Evolutionary conservation across 352 stramenopile species (phyloP).

Genomic region (Aphanomyces cochlioides): DNA sequence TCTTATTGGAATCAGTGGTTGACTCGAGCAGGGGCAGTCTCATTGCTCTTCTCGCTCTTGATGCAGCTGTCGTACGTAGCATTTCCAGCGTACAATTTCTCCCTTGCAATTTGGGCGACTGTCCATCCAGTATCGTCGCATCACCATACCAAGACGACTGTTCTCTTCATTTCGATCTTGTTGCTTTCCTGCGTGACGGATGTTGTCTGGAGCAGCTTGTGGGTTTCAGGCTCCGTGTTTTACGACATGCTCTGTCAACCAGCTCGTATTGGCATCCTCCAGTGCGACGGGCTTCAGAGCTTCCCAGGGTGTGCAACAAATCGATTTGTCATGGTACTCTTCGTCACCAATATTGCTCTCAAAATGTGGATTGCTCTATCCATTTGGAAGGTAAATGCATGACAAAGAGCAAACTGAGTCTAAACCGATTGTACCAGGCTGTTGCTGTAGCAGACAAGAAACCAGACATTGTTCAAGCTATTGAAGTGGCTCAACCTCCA

Average conservation of each 20-base stretch:
- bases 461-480: neutral
- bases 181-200: conserved; percentile 59
- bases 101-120: conserved; percentile 63
- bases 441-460: neutral
- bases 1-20: conserved; percentile 23
- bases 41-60: conserved; percentile 36
- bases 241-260: conserved; percentile 65
- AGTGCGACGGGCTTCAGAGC: conserved; percentile 29
- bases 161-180: conserved; percentile 53
- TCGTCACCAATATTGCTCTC: conserved; percentile 54
- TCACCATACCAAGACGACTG: conserved; percentile 41
- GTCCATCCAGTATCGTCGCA: conserved; percentile 47
- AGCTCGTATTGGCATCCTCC: conserved; percentile 24
- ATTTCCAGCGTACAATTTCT: conserved; percentile 78
- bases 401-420: too few species aligned
- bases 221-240: conserved; percentile 67
- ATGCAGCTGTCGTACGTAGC: conserved; percentile 82
- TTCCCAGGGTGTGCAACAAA: conserved; percentile 70
- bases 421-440: neutral
- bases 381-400: conserved; percentile 36
- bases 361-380: conserved; percentile 45
- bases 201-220: conserved; percentile 71
- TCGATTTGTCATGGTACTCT: conserved; percentile 59
- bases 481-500: neutral
- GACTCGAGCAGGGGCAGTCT: conserved; percentile 16